These are phyloP conservation scores for Simplicillium aogashimaense DNA, from an alignment of 2,329 filamentous ascomycete species.

Conservation along the genomic window DNA sequence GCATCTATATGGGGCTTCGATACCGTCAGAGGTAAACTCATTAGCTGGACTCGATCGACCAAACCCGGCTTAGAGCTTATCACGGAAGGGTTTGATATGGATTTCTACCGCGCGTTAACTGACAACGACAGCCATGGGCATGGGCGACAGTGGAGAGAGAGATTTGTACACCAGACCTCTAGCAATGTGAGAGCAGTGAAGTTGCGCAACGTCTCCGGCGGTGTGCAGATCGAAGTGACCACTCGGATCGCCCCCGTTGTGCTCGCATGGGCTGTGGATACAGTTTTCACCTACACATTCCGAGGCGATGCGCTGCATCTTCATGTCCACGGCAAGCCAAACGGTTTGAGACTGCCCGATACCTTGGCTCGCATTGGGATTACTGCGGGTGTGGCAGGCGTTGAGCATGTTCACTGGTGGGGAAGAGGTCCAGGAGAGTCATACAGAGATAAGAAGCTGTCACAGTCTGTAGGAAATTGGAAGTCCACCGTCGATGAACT, in stretches of 20 bases:
- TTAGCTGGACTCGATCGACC: conserved; percentile 26
- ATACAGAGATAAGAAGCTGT: conserved; percentile 56
- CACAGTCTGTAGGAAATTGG: conserved; percentile 48
- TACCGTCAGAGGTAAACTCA: conserved; percentile 28
- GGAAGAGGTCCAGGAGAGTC: conserved; percentile 57
- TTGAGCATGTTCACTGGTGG: conserved; percentile 46
- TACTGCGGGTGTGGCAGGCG: conserved; percentile 30
- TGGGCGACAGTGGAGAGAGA: conserved; percentile 46
- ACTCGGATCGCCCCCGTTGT: conserved; percentile 51
- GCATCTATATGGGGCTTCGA: conserved; percentile 33
- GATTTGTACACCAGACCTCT: conserved; percentile 34
- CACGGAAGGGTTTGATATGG: conserved; percentile 32
- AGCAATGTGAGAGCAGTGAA: conserved; percentile 26
- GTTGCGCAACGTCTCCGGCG: conserved; percentile 20
- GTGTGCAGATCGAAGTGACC: conserved; percentile 32
- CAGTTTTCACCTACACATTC: conserved; percentile 45
- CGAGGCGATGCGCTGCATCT: conserved; percentile 36
- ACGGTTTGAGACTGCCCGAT: conserved; percentile 37
- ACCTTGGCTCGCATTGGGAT: conserved; percentile 56
- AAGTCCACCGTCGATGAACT: conserved; percentile 36
- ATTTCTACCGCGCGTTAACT: conserved; percentile 55
- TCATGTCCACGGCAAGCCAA: conserved; percentile 35
- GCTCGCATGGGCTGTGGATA: conserved; percentile 48
- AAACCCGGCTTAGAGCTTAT: conserved; percentile 26
- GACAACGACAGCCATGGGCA: conserved; percentile 54